A percentile compares a stretch with the other conserved stretches of the same genome.
These are phyloP conservation scores for Citrus trifoliata DNA, from an alignment of 345 rosid genomes.

Conservation along the genomic window DNA sequence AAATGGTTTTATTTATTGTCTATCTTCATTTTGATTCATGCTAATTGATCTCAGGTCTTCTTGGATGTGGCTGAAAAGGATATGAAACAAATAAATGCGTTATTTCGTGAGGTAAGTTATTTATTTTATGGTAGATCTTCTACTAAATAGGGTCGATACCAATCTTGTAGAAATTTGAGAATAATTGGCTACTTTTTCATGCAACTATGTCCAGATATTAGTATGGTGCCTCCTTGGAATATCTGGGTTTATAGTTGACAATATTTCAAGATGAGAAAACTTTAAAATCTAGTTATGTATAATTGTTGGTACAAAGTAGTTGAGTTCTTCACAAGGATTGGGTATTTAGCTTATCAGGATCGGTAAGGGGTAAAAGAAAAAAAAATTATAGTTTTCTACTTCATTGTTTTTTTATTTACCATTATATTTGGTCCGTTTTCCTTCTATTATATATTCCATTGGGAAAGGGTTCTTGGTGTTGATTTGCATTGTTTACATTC, in stretches of 20 bases:
- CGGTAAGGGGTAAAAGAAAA: neutral
- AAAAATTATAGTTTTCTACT: neutral
- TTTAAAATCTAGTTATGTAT: neutral
- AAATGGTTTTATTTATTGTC: neutral
- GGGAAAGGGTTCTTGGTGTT: neutral
- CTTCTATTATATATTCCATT: neutral
- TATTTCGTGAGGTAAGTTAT: constrained; percentile 75
- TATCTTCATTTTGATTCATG: neutral
- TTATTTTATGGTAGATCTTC: constrained; percentile 2
- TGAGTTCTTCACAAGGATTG: neutral
- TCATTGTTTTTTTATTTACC: neutral
- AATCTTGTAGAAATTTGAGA: neutral
- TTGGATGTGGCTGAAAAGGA: constrained; percentile 76
- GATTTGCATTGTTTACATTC: neutral
- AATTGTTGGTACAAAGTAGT: neutral
- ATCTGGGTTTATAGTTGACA: neutral
- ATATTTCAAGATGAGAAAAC: neutral
- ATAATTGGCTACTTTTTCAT: neutral
- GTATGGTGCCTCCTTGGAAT: neutral
- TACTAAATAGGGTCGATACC: neutral
- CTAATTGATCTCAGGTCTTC: constrained; percentile 65
- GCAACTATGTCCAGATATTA: neutral
- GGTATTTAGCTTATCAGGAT: neutral
- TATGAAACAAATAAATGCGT: constrained; percentile 70
- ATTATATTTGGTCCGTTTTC: neutral